These are phyloP conservation scores for Kuraishia capsulata DNA, from an alignment of 805 yeast species.

Conservation along the genomic window DNA sequence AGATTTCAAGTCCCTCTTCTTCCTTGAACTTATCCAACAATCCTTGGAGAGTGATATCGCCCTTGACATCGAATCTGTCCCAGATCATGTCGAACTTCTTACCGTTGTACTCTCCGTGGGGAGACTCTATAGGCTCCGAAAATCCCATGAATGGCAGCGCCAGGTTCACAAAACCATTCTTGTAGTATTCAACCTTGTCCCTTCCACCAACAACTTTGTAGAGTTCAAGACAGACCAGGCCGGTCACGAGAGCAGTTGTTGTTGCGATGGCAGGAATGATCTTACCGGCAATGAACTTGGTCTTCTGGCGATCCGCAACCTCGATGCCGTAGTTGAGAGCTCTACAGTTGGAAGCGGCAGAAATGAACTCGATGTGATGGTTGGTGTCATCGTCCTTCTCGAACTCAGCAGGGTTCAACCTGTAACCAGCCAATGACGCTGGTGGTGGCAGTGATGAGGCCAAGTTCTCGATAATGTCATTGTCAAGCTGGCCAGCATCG, in stretches of 20 bases:
- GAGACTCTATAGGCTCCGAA: conserved; percentile 89
- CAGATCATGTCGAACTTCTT: conserved; percentile 83
- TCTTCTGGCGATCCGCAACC: conserved; percentile 79
- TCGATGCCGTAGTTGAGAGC: conserved; percentile 88
- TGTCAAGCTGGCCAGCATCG: conserved; percentile 34
- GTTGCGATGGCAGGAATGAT: conserved; percentile 99
- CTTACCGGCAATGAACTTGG: conserved; percentile 96
- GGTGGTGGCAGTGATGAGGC: conserved; percentile 84
- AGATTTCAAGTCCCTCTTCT: conserved; percentile 76
- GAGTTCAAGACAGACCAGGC: conserved; percentile 84
- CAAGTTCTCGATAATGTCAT: conserved; percentile 55
- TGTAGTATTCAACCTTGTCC: conserved; percentile 72
- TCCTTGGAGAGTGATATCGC: conserved; percentile 67
- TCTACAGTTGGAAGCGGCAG: conserved; percentile 94
- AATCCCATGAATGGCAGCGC: conserved; percentile 96
- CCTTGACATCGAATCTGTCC: conserved; percentile 84
- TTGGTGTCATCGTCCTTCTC: conserved; percentile 97
- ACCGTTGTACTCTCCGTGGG: conserved; percentile 70
- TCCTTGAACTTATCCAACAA: conserved; percentile 67
- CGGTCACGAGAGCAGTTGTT: conserved; percentile 96
- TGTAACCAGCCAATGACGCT: conserved; percentile 78
- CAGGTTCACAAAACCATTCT: conserved; percentile 86
- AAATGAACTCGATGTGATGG: conserved; percentile 92
- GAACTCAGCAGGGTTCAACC: conserved; percentile 84
- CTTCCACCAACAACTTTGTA: conserved; percentile 80